Percentiles rank a stretch among this genome's conserved stretches.
phyloP scores from a whole-genome alignment of 768 basidiomycete species.

The Myochromella boudieri region DNA sequence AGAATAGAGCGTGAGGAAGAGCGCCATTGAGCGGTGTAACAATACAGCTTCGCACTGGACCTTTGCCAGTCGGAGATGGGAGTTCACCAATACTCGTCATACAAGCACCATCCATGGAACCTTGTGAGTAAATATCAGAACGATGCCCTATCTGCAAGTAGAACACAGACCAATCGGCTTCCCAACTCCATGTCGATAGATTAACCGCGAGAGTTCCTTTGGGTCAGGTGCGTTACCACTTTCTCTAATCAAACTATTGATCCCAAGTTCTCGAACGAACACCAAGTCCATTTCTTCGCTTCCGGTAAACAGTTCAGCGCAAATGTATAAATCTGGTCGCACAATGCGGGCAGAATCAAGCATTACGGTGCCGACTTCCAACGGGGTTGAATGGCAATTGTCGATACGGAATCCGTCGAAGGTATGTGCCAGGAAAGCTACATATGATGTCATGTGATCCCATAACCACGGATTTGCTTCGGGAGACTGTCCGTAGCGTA shows the following conservation, averaged over 20 bases:
- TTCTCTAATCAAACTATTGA: constrained; percentile 94
- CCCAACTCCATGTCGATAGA: constrained; percentile 88
- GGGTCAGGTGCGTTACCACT: constrained; percentile 90
- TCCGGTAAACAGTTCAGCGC: constrained; percentile 96
- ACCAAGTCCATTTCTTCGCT: constrained; percentile 89
- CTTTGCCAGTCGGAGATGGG: constrained; percentile 79
- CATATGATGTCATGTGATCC: constrained; percentile 87
- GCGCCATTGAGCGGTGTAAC: constrained; percentile 86
- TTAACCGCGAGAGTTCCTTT: constrained; percentile 85
- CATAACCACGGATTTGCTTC: constrained; percentile 92
- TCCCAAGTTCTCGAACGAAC: constrained; percentile 88
- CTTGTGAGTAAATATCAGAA: constrained; percentile 32
- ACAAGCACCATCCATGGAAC: constrained; percentile 93
- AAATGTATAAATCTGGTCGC: constrained; percentile 93
- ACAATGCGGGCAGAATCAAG: constrained; percentile 87
- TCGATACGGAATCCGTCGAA: constrained; percentile 98
- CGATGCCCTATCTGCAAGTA: not conserved
- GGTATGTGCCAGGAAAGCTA: constrained; percentile 70
- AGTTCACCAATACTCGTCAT: constrained; percentile 76
- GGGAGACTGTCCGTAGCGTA: constrained; percentile 85
- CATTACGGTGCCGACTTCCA: constrained; percentile 94
- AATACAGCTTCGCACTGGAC: constrained; percentile 68
- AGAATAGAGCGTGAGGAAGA: constrained; percentile 88
- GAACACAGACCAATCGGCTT: constrained; percentile 79
- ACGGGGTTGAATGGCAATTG: constrained; percentile 97